Base-by-base conservation (phyloP, 108 stramenopile genomes). In the Cylindrotheca fusiformis region DNA sequence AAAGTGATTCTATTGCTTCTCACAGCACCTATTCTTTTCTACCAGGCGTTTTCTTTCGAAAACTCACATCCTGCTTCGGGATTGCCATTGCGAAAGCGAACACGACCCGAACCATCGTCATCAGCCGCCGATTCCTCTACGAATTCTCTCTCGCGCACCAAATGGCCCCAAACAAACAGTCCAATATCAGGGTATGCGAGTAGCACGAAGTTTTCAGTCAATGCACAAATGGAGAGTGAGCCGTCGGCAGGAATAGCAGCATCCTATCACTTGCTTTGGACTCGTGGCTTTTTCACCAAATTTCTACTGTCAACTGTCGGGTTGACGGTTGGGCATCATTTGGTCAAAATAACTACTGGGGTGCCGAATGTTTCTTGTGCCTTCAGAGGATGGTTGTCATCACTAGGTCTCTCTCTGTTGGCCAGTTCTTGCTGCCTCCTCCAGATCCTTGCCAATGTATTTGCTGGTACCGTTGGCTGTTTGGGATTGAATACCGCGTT, bases 401-500 rank as follows among this genome's bases (percentile, higher is more conserved):
- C 52, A 19, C 0, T 17, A 4, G 6, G 12, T 24, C 52, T 83
- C 14, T 85, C 91, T 0, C 63, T 92, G 12, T 50, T 92, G 32
- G 75, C 83, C 2, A 81, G 81, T 57, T 72, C 88, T 0, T 95
- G 94, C 58, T 95, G 94, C 67, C 72, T 76, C 8, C 51, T 95
- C 26, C 94, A 95, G 60, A 45, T 95, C 0, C 4, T 79, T 4
- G 56, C 90, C 52, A 95, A 95, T 63, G 67, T 65, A 3, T 20
- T 87, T 6, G 54, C 84, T 24, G 82, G 77, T 8, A 80, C 73
- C 25, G 72, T 75, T 32, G 87, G 87, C 12, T 95, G 94, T 58
- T 85, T 88, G 20, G 91, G 91, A 44, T 95, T 90, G 67, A 95
- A 95, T 52, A 83, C 83, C 4, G 27, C 52, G 32, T 63, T 95